Conservation (phyloP, 768 basidiomycete genomes). For the Agaricus blazei region DNA sequence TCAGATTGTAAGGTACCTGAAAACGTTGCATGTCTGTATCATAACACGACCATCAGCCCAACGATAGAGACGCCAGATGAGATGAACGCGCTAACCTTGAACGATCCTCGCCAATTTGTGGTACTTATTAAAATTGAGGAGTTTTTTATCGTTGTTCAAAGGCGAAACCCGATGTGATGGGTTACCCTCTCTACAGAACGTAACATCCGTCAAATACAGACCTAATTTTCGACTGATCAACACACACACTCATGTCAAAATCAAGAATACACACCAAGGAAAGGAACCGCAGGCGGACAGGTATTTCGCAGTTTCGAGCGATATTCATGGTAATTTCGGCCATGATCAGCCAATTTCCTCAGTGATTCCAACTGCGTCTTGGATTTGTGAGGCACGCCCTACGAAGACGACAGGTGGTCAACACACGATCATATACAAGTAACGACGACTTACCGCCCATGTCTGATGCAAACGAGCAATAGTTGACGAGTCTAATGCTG, state of each 20-base stretch:
- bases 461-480: slow-evolving; percentile 90
- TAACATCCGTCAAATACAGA: slow-evolving; percentile 86
- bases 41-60: neutral
- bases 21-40: slow-evolving; percentile 84
- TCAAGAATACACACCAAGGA: slow-evolving; percentile 62
- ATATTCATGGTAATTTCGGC: slow-evolving; percentile 88
- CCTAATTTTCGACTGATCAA: slow-evolving; percentile 33
- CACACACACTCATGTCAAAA: neutral
- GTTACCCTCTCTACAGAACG: slow-evolving; percentile 95
- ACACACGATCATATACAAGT: neutral
- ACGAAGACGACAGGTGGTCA: slow-evolving; percentile 3
- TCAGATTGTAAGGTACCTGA: slow-evolving; percentile 81
- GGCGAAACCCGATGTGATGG: slow-evolving; percentile 81
- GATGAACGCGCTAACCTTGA: slow-evolving; percentile 44
- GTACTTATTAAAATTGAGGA: slow-evolving; percentile 97
- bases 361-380: slow-evolving; percentile 72
- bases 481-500: slow-evolving; percentile 92
- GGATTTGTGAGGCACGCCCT: slow-evolving; percentile 87
- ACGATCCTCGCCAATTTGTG: slow-evolving; percentile 85
- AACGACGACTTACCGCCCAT: slow-evolving; percentile 67
- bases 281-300: slow-evolving; percentile 90
- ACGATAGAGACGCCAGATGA: neutral
- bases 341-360: slow-evolving; percentile 85
- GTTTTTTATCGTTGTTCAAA: slow-evolving; percentile 62
- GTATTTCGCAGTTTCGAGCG: slow-evolving; percentile 82